Conservation (phyloP, 306 rosid species). For the Vachellia collinsii region DNA sequence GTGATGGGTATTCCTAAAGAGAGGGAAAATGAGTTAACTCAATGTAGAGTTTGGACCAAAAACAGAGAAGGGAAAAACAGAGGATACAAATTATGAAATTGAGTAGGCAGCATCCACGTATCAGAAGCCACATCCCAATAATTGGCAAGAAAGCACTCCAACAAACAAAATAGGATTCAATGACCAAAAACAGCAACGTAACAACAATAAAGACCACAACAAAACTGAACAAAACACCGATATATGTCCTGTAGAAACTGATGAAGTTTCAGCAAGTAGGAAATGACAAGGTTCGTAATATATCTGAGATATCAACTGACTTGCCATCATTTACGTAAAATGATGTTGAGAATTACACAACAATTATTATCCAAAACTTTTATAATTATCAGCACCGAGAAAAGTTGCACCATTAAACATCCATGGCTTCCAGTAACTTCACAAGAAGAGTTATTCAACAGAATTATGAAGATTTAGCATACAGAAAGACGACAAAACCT, state of each 20-base stretch:
- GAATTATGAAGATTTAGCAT: neutral
- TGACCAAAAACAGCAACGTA: neutral
- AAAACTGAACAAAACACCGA: neutral
- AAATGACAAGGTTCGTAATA: neutral
- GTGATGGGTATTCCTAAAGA: neutral
- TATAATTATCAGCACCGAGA: neutral
- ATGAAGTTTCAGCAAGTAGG: neutral
- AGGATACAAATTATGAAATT: neutral
- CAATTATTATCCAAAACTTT: neutral
- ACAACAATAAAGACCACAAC: constrained; percentile 1
- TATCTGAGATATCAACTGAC: neutral
- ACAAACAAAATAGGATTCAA: constrained; percentile 2
- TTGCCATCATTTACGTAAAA: neutral
- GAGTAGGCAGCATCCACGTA: neutral
- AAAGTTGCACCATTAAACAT: neutral
- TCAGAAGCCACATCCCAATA: neutral
- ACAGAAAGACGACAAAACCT: constrained; percentile 43
- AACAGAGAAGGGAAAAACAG: neutral
- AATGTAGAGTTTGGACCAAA: neutral
- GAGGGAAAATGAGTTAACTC: neutral
- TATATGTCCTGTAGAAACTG: neutral
- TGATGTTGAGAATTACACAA: neutral
- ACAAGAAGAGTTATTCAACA: neutral
- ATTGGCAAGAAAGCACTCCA: neutral
- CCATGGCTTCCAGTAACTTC: neutral